Percentiles rank a stretch among this genome's conserved stretches.
Evolutionary conservation across 2,329 filamentous ascomycete species (phyloP).

Genomic region (Pyricularia grisea): DNA sequence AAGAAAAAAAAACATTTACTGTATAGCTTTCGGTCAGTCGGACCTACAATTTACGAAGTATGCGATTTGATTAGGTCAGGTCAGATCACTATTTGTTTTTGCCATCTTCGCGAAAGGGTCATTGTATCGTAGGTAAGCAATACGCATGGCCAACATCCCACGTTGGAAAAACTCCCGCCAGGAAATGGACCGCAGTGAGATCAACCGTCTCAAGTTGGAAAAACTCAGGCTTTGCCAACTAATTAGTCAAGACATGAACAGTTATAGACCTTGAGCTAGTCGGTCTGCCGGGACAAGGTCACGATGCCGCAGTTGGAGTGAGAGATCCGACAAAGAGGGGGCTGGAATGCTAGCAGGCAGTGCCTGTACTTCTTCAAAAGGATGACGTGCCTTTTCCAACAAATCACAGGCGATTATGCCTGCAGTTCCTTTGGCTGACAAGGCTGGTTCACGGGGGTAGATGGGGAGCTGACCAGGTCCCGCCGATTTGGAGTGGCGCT

Average conservation of each 20-base stretch:
- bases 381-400: not conserved
- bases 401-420: not conserved
- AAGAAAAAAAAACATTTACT: not conserved
- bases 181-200: not conserved
- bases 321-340: not conserved
- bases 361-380: not conserved
- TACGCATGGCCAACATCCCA: not conserved
- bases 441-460: not conserved
- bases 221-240: not conserved
- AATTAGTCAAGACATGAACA: not conserved
- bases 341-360: not conserved
- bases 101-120: not conserved
- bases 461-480: conserved; percentile 16
- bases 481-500: conserved; percentile 23
- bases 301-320: not conserved
- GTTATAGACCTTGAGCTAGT: not conserved
- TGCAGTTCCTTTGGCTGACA: not conserved
- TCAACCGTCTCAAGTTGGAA: not conserved
- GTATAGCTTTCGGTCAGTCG: not conserved
- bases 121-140: not conserved
- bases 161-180: not conserved
- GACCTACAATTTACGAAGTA: not conserved
- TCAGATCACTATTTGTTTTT: not conserved
- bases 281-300: not conserved
- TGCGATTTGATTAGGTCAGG: not conserved